phyloP scores from a whole-genome alignment of 306 rosid species.

The Cercis canadensis region DNA sequence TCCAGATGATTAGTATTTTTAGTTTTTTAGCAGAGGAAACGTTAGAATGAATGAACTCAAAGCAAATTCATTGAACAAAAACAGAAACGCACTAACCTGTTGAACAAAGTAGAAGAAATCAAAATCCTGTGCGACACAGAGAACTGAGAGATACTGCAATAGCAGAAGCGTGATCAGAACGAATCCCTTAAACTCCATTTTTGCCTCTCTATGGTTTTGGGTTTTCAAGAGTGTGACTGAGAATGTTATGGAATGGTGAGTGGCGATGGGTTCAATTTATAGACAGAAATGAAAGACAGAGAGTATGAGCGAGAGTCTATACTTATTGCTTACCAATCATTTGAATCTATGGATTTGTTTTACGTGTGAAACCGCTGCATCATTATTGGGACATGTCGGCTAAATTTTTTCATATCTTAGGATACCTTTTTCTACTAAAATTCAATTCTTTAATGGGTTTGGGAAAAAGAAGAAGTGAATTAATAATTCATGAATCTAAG shows the following conservation, averaged over 20 bases:
- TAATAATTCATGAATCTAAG: neutral
- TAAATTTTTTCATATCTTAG: neutral
- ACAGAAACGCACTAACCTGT: conserved; percentile 52
- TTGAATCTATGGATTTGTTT: conserved; percentile 1
- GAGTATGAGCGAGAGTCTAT: conserved; percentile 26
- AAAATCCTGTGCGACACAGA: conserved; percentile 57
- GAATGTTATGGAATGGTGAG: neutral
- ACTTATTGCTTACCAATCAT: neutral
- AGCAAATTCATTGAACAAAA: neutral
- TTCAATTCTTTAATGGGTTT: neutral
- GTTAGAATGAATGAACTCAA: too few relatives aligned
- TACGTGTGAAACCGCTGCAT: conserved; percentile 6
- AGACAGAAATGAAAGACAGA: conserved; percentile 21
- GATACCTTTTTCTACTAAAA: neutral
- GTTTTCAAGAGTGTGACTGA: neutral
- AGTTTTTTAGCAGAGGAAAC: too few relatives aligned
- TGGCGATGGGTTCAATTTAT: conserved; percentile 35
- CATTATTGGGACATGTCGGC: conserved; percentile 32
- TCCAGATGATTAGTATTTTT: neutral
- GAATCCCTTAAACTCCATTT: conserved; percentile 44
- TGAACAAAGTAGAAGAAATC: conserved; percentile 91
- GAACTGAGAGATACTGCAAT: conserved; percentile 44
- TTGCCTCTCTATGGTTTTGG: neutral
- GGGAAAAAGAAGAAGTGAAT: neutral
- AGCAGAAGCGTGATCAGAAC: conserved; percentile 50